Percentiles rank a stretch among this genome's conserved stretches.
phyloP scores from a whole-genome alignment of 164 flowering plant genomes.

The Berberis vulgaris region DNA sequence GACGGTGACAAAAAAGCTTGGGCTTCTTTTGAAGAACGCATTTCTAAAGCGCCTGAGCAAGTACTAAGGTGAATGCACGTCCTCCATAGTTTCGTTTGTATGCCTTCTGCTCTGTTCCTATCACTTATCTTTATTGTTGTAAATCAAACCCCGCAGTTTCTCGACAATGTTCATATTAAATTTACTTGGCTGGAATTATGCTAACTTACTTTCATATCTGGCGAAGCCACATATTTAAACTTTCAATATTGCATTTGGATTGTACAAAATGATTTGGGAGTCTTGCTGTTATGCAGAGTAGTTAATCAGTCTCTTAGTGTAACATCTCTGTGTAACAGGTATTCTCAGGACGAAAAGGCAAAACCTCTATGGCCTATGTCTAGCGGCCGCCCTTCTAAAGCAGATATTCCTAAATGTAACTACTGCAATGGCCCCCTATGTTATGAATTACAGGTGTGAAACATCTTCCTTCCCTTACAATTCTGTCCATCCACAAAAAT shows the following conservation, averaged over 20 bases:
- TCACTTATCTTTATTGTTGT: too few species aligned
- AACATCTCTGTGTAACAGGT: conserved; percentile 28
- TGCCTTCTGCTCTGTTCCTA: not conserved
- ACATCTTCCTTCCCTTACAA: too few species aligned
- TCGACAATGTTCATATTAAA: too few species aligned
- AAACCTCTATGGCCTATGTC: conserved; percentile 81
- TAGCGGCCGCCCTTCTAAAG: conserved; percentile 60
- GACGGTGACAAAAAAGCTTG: conserved; percentile 57
- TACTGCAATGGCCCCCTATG: conserved; percentile 46
- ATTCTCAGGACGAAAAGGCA: conserved; percentile 43
- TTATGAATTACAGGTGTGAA: conserved; percentile 70
- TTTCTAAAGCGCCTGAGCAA: conserved; percentile 67
- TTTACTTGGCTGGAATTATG: too few species aligned
- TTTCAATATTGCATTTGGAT: too few species aligned
- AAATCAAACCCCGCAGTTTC: too few species aligned
- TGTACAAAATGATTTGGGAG: too few species aligned
- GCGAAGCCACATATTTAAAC: too few species aligned
- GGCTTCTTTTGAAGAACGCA: conserved; percentile 64
- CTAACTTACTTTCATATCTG: too few species aligned
- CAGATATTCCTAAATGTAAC: conserved; percentile 64
- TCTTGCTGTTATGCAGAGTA: not conserved
- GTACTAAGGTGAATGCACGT: conserved; percentile 53
- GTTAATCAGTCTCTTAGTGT: not conserved
- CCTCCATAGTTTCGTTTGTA: not conserved
- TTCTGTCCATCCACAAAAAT: too few species aligned